Evolutionary conservation across 73 alveolate species (phyloP), one percentile per base, ranked within the genome.

Genomic region (Paramecium sexaurelia): DNA sequence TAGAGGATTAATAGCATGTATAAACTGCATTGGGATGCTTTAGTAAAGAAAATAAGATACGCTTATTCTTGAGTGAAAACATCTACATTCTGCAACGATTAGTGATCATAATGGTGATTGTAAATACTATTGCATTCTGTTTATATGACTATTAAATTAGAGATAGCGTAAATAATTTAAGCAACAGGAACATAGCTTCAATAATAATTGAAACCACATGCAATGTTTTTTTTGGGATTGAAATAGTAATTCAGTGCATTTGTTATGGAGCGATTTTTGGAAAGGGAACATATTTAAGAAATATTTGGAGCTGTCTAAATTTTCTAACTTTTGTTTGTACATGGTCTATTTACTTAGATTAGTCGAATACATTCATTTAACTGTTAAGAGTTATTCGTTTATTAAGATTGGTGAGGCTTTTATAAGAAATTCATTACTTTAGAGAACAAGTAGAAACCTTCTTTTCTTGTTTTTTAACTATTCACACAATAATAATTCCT

Each of bases 331-430:
- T 78, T 17, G 55, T 41, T 24, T 78, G 43, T 20, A 78, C 61
- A 40, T 78, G 90, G 90, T 78, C 90, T 15, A 78, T 78, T 17
- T 78, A 40, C 41, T 43, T 78, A 0, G 90, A 78, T 78, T 33
- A 78, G 43, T 35, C 86, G 15, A 24, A 3, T 11, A 37, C 71
- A 17, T 22, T 78, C 39, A 33, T 78, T 78, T 39, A 78, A 78
- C 19, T 78, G 27, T 43, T 78, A 20, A 78, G 73, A 78, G 73
- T 78, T 33, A 32, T 78, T 78, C 68, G 90, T 24, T 45, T 78
- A 43, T 43, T 78, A 13, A 78, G 90, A 78, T 26, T 78, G 19
- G 43, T 78, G 32, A 32, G 90, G 19, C 90, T 78, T 19, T 39
- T 78, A 13, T 20, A 78, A 78, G 90, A 78, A 40, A 78, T 78